Percentiles rank a stretch among this genome's conserved stretches.
These are phyloP conservation scores for Strigomonas galati DNA, from an alignment of 208 protist species.

Conservation along the genomic window DNA sequence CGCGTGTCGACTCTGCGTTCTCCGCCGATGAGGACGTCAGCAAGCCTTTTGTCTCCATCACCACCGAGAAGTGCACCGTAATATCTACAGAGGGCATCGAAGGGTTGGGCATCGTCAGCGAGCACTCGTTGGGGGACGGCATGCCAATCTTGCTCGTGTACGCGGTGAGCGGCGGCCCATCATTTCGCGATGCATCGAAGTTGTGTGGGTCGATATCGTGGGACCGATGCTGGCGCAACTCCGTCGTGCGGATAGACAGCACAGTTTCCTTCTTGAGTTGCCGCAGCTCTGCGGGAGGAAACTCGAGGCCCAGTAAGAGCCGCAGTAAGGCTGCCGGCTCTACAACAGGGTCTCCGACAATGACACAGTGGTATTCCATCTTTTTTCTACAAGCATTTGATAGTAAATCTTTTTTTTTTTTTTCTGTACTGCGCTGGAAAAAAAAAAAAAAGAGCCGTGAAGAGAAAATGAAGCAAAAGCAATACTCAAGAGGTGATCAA, in stretches of 20 bases:
- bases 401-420: slow-evolving; percentile 15
- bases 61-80: slow-evolving; percentile 30
- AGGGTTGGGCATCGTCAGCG: slow-evolving; percentile 36
- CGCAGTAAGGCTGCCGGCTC: slow-evolving; percentile 39
- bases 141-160: not conserved
- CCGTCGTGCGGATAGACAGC: not conserved
- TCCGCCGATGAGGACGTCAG: slow-evolving; percentile 2
- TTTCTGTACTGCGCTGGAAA: slow-evolving; percentile 1
- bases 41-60: slow-evolving; percentile 24
- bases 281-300: slow-evolving; percentile 21
- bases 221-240: slow-evolving; percentile 19
- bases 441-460: slow-evolving; percentile 13
- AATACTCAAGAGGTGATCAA: no score
- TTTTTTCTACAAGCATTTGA: not conserved
- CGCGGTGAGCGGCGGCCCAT: not conserved
- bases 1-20: not conserved
- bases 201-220: not conserved
- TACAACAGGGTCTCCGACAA: slow-evolving; percentile 37
- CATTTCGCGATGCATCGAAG: not conserved
- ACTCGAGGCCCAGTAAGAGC: slow-evolving; percentile 26
- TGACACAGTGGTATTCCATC: slow-evolving; percentile 58
- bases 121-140: slow-evolving; percentile 5
- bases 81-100: slow-evolving; percentile 52
- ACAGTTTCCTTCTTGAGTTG: slow-evolving; percentile 3
- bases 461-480: no score